phyloP scores from a whole-genome alignment of 2,329 filamentous ascomycete species.

The Nakataea oryzae region DNA sequence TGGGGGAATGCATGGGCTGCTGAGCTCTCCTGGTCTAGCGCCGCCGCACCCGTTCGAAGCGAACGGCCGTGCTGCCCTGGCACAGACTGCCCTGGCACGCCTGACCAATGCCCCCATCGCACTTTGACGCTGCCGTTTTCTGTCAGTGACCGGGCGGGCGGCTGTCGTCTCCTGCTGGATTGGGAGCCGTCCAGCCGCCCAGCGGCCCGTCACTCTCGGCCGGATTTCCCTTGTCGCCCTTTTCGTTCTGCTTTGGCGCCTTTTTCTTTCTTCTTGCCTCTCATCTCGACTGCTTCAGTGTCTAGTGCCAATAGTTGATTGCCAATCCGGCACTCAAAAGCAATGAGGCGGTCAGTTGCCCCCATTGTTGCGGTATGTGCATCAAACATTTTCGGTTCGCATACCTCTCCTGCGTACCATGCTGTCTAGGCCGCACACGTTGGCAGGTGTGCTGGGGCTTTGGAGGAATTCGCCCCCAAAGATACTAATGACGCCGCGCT shows the following conservation, averaged over 20 bases:
- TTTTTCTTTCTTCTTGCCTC: neutral
- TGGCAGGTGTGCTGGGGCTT: no score
- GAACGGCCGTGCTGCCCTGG: neutral
- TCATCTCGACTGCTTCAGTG: neutral
- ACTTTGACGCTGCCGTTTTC: neutral
- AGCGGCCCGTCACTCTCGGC: neutral
- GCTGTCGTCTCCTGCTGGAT: neutral
- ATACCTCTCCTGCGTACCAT: no score
- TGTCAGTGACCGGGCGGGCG: neutral
- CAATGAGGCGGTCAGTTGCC: neutral
- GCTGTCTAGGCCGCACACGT: no score
- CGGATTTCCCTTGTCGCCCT: neutral
- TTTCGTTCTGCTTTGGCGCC: neutral
- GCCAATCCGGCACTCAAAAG: no score
- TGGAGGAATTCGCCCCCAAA: no score
- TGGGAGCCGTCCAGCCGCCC: neutral
- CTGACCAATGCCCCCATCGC: neutral
- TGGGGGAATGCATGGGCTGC: neutral
- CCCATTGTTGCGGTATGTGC: neutral
- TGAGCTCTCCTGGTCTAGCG: neutral
- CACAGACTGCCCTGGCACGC: neutral
- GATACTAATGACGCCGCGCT: no score
- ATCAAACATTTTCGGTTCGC: neutral
- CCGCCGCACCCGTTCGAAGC: neutral
- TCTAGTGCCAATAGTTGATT: neutral